Base-by-base conservation (phyloP, 2,329 filamentous ascomycete genomes). In the Elsinoe necatrix region DNA sequence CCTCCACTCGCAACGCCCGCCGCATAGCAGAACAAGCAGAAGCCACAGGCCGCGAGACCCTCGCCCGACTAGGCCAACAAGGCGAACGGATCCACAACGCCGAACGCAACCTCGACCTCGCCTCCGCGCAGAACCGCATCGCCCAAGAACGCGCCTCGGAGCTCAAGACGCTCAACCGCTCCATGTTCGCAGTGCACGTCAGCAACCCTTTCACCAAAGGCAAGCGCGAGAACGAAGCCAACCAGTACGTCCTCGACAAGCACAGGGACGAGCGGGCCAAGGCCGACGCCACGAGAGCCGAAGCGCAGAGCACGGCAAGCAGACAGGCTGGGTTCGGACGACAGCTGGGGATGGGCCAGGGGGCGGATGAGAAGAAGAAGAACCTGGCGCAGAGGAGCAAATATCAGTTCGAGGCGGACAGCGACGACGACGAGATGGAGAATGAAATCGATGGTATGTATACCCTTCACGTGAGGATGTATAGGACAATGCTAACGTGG, bases 71-170 rank as follows among this genome's bases (percentile, higher is more conserved):
- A 11, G 87, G 85, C 55, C 82, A 80, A 12, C 90, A 95, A 69
- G 86, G 86, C 58, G 89, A 95, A 67, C 80, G 85, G 14, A 79
- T 95, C 56, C 82, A 91, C 68, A 89, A 91, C 66, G 88, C 86
- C 0, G 88, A 95, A 70, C 82, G 82, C 70, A 89, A 92, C 65
- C 78, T 96, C 57, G 89, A 95, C 64, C 77, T 88, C 61, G 86
- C 89, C 3, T 63, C 63, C 18, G 85, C 85, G 61, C 84, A 90
- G 67, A 88, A 87, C 64, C 81, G 83, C 58, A 75, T 87, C 58
- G 87, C 88, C 0, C 84, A 90, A 63, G 88, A 91, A 62, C 87
- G 88, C 64, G 86, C 89, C 1, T 81, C 83, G 48, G 89, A 95
- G 67, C 75, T 96, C 35, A 92, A 92, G 74, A 88, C 82, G 0